phyloP scores from a whole-genome alignment of 495 filamentous ascomycete species.

The Hypoxylon lienhwacheense region DNA sequence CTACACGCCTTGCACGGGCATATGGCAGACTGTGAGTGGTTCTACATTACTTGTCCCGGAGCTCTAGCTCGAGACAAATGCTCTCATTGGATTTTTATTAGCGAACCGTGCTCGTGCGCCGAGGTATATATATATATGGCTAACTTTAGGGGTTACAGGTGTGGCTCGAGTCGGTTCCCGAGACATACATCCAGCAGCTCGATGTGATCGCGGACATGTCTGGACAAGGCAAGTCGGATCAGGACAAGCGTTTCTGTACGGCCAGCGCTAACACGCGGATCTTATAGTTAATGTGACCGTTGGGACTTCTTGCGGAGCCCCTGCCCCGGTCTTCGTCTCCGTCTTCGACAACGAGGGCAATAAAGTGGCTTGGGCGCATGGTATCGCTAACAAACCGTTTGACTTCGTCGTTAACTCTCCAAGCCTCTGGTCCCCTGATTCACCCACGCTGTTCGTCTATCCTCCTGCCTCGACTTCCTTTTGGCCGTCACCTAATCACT shows the following conservation, averaged over 20 bases:
- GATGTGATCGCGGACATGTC: conserved; percentile 61
- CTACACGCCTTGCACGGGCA: conserved; percentile 68
- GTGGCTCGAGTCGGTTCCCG: conserved; percentile 64
- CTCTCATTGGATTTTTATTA: no score
- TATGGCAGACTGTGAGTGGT: conserved; percentile 61
- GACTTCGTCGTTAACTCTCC: conserved; percentile 54
- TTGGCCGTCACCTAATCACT: background rate
- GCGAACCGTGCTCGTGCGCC: no score
- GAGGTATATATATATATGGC: background rate
- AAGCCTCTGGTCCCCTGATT: conserved; percentile 62
- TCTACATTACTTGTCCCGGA: no score
- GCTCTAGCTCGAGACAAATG: background rate
- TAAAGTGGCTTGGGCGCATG: conserved; percentile 35
- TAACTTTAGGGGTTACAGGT: conserved; percentile 33
- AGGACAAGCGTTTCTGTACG: background rate
- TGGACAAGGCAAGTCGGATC: conserved; percentile 53
- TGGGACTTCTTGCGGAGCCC: conserved; percentile 37
- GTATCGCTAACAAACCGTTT: conserved; percentile 51
- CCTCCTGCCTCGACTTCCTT: background rate
- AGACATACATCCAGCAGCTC: conserved; percentile 56
- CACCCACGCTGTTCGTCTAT: conserved; percentile 51
- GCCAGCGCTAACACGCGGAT: conserved; percentile 19
- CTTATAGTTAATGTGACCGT: conserved; percentile 55
- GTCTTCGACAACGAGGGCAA: conserved; percentile 45
- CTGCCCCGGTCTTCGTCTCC: conserved; percentile 47